Percentiles rank a stretch among this genome's conserved stretches.
These are phyloP conservation scores for Diaporthe ampelina DNA, from an alignment of 2,329 filamentous ascomycete species.

Conservation along the genomic window DNA sequence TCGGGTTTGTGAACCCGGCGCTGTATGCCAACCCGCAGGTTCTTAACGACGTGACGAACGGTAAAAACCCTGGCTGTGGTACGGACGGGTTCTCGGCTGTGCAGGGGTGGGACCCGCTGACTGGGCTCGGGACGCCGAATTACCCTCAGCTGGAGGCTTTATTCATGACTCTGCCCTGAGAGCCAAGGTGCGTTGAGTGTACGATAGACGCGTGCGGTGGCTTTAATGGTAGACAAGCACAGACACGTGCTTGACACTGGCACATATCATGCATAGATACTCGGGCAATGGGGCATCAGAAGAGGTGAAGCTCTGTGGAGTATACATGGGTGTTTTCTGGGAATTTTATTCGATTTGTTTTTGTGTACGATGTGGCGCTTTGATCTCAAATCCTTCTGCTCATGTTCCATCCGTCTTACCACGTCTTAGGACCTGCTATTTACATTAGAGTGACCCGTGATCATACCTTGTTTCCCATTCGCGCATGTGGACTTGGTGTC, in stretches of 20 bases:
- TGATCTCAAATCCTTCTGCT: neutral
- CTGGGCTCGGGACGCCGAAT: constrained; percentile 48
- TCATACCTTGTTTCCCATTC: neutral
- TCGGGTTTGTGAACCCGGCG: constrained; percentile 55
- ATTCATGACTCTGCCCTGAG: constrained; percentile 46
- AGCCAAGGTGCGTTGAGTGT: neutral
- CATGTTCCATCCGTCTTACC: neutral
- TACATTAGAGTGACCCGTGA: neutral
- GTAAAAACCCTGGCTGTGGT: constrained; percentile 48
- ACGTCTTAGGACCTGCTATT: neutral
- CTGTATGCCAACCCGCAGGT: constrained; percentile 46
- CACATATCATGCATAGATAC: constrained; percentile 17
- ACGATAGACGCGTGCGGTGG: neutral
- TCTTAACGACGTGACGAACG: constrained; percentile 46
- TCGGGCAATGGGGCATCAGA: neutral
- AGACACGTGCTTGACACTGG: too few relatives aligned
- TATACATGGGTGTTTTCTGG: neutral
- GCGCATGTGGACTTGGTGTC: neutral
- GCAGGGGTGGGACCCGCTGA: constrained; percentile 48
- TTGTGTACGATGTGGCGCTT: too few relatives aligned
- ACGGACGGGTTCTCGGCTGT: constrained; percentile 46
- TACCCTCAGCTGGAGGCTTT: constrained; percentile 46
- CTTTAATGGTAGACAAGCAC: neutral
- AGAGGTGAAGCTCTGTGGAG: neutral
- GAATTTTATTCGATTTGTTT: neutral